A percentile compares a stretch with the other conserved stretches of the same genome.
These are phyloP conservation scores for Austroboletus niveus DNA, from an alignment of 1,284 basidiomycete species.

Conservation along the genomic window DNA sequence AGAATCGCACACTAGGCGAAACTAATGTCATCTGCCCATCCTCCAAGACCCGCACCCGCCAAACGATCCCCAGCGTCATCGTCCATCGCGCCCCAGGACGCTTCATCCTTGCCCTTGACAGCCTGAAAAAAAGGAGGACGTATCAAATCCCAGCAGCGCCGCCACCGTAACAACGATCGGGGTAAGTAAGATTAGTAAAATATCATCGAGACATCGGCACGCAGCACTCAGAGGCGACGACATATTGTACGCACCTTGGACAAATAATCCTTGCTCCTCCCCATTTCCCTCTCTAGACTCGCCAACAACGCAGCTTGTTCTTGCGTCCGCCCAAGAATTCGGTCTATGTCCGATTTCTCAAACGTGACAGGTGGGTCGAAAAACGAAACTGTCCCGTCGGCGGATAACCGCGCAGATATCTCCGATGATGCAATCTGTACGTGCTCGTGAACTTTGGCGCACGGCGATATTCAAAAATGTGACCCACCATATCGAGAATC, in stretches of 20 bases:
- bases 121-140: constrained; percentile 17
- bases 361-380: constrained; percentile 60
- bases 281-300: constrained; percentile 55
- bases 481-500: constrained; percentile 66
- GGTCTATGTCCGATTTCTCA: constrained; percentile 64
- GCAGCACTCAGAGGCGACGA: constrained; percentile 5
- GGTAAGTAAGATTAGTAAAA: not conserved
- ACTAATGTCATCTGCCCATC: constrained; percentile 26
- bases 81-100: constrained; percentile 26
- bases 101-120: constrained; percentile 33
- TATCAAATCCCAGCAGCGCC: constrained; percentile 1
- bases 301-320: constrained; percentile 50
- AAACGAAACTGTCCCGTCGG: constrained; percentile 70
- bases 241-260: constrained; percentile 46
- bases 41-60: constrained; percentile 5
- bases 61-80: constrained; percentile 30
- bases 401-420: constrained; percentile 62
- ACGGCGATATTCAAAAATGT: not conserved
- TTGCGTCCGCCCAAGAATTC: constrained; percentile 59
- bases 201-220: not conserved
- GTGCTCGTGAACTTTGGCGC: too few relatives aligned
- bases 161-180: too few relatives aligned
- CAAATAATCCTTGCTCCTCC: constrained; percentile 63
- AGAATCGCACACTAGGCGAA: too few relatives aligned
- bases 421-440: constrained; percentile 64